Evolutionary conservation across 208 protist genomes (phyloP), one percentile per base, ranked within the genome.

Genomic region (Balamuthia mandrillaris): DNA sequence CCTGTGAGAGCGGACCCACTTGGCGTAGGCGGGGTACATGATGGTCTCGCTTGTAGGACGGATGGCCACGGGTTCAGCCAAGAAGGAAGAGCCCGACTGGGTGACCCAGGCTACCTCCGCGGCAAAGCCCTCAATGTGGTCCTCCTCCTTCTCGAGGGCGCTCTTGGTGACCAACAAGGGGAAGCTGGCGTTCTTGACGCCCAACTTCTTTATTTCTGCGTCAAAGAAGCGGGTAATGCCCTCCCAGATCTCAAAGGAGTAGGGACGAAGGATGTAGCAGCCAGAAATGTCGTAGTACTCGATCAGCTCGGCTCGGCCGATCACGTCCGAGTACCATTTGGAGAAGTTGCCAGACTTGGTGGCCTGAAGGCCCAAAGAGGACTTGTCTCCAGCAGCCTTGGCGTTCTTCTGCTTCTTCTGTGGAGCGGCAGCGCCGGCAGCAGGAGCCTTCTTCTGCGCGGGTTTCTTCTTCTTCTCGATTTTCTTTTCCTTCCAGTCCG

Each of bases 221-320:
- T 96, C 91, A 45, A 96, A 90, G 51, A 93, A 96, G 14, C 41
- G 81, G 93, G 98, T 94, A 78, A 99, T 95, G 27, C 86, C 68
- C 85, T 98, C 97, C 98, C 98, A 99, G 60, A 99, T 97, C 74
- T 89, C 92, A 88, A 93, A 99, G 3, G 96, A 91, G 96, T 96
- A 98, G 33, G 98, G 98, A 65, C 97, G 95, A 12, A 99, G 95
- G 86, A 99, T 98, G 91, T 98, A 98, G 91, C 97, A 99, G 74
- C 98, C 98, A 27, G 96, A 98, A 47, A 99, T 96, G 92, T 99
- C 98, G 92, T 99, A 99, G 93, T 99, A 99, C 68, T 99, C 97
- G 84, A 99, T 98, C 94, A 99, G 96, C 92, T 99, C 98, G 29
- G 94, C 88, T 84, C 97, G 96, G 35, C 92, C 96, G 86, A 99